Base-by-base conservation (phyloP, 1,284 basidiomycete species). In the Cryptococcus amylolentus region DNA sequence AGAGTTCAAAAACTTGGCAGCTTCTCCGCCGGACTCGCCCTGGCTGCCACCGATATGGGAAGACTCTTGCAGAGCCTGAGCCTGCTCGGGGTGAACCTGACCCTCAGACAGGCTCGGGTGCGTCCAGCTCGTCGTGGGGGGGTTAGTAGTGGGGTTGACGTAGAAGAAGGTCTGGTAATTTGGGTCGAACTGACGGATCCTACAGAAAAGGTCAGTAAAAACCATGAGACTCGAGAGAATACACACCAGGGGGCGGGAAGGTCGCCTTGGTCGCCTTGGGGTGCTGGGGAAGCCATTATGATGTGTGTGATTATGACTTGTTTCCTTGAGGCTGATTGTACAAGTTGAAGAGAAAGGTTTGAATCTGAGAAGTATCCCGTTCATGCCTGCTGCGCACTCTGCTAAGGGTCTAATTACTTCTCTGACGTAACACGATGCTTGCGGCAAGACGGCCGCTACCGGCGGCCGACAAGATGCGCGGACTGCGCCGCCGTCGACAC, bases 81-180 rank as follows among this genome's bases (percentile, higher is more conserved):
- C 44, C 51, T 71, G 68, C 54, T 70, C 70, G n/a, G 68, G 67
- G 48, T 67, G 64, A 10, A 66, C 51, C 56, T 70, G 47, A n/a
- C 68, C 69, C n/a, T 58, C 55, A 31, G 51, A 43, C 7, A 64
- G 35, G 6, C 49, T 46, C 1, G 70, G 71, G 57, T 69, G 70
- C 10, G 63, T 72, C 69, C 70, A 72, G 9, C 65, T 60, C n/a
- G 64, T 70, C 9, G 68, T 68, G 6, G 68, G 65, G 12, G 69
- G 70, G 53, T 70, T 57, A n/a, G 67, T 72, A 4, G 54, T 57
- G 0, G 72, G 68, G 63, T 73, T 70, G 56, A 73, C 59, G 50
- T 69, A 68, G 59, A 64, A 68, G 54, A 55, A 70, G 9, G 63
- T 65, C 50, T 65, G 53, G 56, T 71, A 70, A 35, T 60, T 49